Percentiles rank a stretch among this genome's conserved stretches.
phyloP scores from a whole-genome alignment of 129 eudicot genomes.

The Solidago caesia region DNA sequence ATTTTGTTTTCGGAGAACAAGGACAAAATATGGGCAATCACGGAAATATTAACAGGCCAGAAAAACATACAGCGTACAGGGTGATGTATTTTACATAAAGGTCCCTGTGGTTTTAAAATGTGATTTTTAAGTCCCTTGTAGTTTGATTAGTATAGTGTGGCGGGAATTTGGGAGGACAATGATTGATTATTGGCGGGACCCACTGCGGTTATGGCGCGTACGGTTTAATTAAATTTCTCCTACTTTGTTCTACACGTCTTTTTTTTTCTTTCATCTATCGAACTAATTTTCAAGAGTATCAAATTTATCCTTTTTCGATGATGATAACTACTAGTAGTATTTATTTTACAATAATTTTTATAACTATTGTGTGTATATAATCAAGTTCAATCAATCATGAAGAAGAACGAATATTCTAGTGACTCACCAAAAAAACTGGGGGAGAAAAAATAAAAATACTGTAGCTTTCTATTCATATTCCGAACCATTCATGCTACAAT shows the following conservation, averaged over 20 bases:
- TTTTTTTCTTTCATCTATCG: neutral
- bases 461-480: too few relatives aligned
- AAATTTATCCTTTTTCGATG: too few relatives aligned
- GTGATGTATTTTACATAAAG: neutral
- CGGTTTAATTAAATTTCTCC: neutral
- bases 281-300: too few relatives aligned
- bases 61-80: slow-evolving; percentile 8
- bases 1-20: slow-evolving; percentile 28
- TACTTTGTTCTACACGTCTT: neutral
- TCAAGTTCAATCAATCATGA: too few relatives aligned
- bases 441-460: too few relatives aligned
- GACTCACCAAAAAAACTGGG: too few relatives aligned
- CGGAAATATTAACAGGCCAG: slow-evolving; percentile 24
- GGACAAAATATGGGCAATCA: slow-evolving; percentile 37
- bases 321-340: too few relatives aligned
- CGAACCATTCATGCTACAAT: too few relatives aligned
- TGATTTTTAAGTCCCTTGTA: neutral
- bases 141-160: slow-evolving; percentile 7
- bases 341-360: too few relatives aligned
- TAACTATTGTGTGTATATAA: too few relatives aligned
- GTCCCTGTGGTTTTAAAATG: neutral
- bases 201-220: slow-evolving; percentile 17
- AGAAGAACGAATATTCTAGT: too few relatives aligned
- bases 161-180: neutral
- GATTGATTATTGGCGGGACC: slow-evolving; percentile 5